phyloP scores from a whole-genome alignment of 2,329 filamentous ascomycete genomes.

The Ceratocystiopsis brevicomis region DNA sequence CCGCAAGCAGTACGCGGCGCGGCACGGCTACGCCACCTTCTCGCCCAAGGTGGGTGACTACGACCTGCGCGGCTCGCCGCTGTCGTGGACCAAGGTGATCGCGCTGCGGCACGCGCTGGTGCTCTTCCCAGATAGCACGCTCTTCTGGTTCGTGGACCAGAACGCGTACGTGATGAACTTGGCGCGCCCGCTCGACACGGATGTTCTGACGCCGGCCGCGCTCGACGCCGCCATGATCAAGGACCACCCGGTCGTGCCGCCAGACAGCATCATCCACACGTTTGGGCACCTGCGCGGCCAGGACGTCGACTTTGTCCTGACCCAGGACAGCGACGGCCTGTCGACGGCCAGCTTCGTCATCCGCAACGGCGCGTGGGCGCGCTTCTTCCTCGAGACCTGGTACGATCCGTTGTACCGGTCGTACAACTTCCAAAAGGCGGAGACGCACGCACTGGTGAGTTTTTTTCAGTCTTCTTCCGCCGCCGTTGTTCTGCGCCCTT shows the following conservation, averaged over 20 bases:
- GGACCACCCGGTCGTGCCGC: slow-evolving; percentile 73
- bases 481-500: not conserved
- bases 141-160: slow-evolving; percentile 74
- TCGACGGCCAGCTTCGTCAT: slow-evolving; percentile 62
- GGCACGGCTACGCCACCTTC: slow-evolving; percentile 77
- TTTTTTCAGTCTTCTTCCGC: not conserved
- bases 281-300: slow-evolving; percentile 63
- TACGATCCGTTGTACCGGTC: slow-evolving; percentile 83
- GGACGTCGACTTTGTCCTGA: slow-evolving; percentile 63
- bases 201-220: slow-evolving; percentile 46
- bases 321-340: slow-evolving; percentile 69
- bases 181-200: slow-evolving; percentile 44
- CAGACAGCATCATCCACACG: slow-evolving; percentile 92
- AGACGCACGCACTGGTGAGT: slow-evolving; percentile 71
- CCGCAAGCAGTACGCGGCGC: slow-evolving; percentile 62
- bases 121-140: slow-evolving; percentile 54
- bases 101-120: slow-evolving; percentile 80
- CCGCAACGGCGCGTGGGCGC: slow-evolving; percentile 71
- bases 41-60: slow-evolving; percentile 64
- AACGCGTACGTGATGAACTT: slow-evolving; percentile 82
- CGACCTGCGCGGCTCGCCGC: slow-evolving; percentile 39
- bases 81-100: slow-evolving; percentile 61
- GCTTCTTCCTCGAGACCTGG: slow-evolving; percentile 88
- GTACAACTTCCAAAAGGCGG: slow-evolving; percentile 94
- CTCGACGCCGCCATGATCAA: slow-evolving; percentile 69